These are phyloP conservation scores for Parsonsia alboflavescens DNA, from an alignment of 257 asterid species.

Conservation along the genomic window DNA sequence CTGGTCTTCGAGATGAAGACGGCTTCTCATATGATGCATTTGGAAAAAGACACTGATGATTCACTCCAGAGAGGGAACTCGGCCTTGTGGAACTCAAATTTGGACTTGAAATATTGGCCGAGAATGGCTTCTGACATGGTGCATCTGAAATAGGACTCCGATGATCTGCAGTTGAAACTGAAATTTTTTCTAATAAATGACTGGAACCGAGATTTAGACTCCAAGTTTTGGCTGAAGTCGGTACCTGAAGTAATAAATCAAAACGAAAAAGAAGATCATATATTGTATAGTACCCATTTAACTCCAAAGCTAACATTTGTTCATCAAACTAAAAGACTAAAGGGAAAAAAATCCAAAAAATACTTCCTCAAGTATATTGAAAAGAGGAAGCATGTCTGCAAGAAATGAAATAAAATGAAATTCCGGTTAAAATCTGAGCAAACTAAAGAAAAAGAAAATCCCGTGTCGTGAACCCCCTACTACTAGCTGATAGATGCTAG, in stretches of 20 bases:
- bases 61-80: slow-evolving; percentile 5
- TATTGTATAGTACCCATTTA: background rate
- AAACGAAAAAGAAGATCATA: no score
- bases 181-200: background rate
- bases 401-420: no score
- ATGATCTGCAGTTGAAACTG: background rate
- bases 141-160: background rate
- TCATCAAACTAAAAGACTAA: background rate
- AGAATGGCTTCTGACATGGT: background rate
- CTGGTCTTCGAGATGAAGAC: background rate
- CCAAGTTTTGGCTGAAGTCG: slow-evolving; percentile 8
- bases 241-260: slow-evolving; percentile 16
- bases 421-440: no score
- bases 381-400: no score
- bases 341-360: background rate
- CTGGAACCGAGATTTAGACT: background rate
- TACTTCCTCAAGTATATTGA: no score
- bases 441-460: no score
- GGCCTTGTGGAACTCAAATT: background rate
- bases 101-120: background rate
- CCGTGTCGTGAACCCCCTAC: no score
- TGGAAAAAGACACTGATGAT: background rate
- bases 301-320: background rate
- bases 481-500: no score
- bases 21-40: background rate